phyloP scores from a whole-genome alignment of 345 rosid species.

The Leavenworthia alabamica region DNA sequence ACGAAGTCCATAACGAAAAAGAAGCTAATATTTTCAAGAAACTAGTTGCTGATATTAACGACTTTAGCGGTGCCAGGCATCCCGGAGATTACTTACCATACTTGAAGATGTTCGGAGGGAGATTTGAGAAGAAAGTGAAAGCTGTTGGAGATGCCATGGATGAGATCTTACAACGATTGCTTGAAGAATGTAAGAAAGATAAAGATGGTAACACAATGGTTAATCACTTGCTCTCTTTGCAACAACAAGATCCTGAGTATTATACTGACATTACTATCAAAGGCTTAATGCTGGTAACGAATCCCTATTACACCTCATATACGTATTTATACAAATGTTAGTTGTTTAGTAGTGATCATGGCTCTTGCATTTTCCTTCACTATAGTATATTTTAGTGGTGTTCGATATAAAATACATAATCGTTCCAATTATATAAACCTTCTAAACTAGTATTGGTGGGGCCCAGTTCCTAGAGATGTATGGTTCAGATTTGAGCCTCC shows the following conservation, averaged over 20 bases:
- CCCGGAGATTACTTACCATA: constrained; percentile 40
- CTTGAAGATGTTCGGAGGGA: constrained; percentile 27
- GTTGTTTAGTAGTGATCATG: neutral
- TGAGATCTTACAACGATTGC: constrained; percentile 37
- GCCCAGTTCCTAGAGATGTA: too few relatives aligned
- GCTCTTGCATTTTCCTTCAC: neutral
- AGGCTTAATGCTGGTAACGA: constrained; percentile 39
- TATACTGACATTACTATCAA: constrained; percentile 53
- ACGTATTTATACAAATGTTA: neutral
- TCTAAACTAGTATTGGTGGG: too few relatives aligned
- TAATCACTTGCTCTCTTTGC: constrained; percentile 42
- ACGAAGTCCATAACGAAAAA: constrained; percentile 33
- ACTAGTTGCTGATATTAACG: constrained; percentile 17
- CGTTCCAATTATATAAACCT: too few relatives aligned
- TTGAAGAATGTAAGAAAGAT: constrained; percentile 39
- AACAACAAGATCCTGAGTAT: constrained; percentile 41
- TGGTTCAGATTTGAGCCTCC: too few relatives aligned
- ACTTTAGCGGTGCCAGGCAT: constrained; percentile 19
- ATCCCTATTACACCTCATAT: neutral
- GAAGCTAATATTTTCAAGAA: constrained; percentile 35
- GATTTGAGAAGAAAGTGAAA: constrained; percentile 31
- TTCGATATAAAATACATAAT: too few relatives aligned
- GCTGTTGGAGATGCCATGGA: constrained; percentile 33
- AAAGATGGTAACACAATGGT: constrained; percentile 42
- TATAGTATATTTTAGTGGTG: neutral